phyloP scores from a whole-genome alignment of 116 monocot species.

The Posidonia oceanica region DNA sequence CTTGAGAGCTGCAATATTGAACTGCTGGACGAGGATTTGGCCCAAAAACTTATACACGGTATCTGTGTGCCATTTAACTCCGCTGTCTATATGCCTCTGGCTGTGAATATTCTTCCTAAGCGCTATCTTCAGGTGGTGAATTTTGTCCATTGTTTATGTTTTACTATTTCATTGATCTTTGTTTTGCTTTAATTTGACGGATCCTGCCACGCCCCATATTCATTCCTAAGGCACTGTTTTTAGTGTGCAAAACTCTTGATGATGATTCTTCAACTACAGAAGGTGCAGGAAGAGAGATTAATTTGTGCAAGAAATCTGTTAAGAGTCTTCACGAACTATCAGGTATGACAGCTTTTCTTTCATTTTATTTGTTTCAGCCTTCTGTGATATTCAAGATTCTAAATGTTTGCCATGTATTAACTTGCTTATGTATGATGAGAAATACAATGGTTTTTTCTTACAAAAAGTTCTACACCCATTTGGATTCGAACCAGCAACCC shows the following conservation, averaged over 20 bases:
- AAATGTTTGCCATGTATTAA: too few species aligned
- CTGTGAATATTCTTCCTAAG: slow-evolving; percentile 69
- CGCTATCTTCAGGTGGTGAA: slow-evolving; percentile 77
- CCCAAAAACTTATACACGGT: slow-evolving; percentile 52
- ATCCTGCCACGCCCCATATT: slow-evolving; percentile 5
- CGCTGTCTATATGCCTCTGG: slow-evolving; percentile 77
- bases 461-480: too few species aligned
- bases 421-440: too few species aligned
- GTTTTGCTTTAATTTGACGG: background rate
- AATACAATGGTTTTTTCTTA: too few species aligned
- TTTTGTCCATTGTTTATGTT: background rate
- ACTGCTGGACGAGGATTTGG: slow-evolving; percentile 45
- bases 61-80: slow-evolving; percentile 42
- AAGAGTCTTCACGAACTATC: slow-evolving; percentile 41
- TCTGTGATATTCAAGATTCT: background rate
- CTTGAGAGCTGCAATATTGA: slow-evolving; percentile 44
- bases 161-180: background rate
- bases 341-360: slow-evolving; percentile 22
- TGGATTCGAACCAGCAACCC: too few species aligned
- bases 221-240: slow-evolving; percentile 61
- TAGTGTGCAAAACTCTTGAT: slow-evolving; percentile 56
- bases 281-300: slow-evolving; percentile 27
- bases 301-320: slow-evolving; percentile 36
- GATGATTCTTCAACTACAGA: slow-evolving; percentile 19
- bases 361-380: background rate